A percentile compares a stretch with the other conserved stretches of the same genome.
Evolutionary conservation across 2,329 filamentous ascomycete genomes (phyloP).

Genomic region (Aplosporella prunicola): DNA sequence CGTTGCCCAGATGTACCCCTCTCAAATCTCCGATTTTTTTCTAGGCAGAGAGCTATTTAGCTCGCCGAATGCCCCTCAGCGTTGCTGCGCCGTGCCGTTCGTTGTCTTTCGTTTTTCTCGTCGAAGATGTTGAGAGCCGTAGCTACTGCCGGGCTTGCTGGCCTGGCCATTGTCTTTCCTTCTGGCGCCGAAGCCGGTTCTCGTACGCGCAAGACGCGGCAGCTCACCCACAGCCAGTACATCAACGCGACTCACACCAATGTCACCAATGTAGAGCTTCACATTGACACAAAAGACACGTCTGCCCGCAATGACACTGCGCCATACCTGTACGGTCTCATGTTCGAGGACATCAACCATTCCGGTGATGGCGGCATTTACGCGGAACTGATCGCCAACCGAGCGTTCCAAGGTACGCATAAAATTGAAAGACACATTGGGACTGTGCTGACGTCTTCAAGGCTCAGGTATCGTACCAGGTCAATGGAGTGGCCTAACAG

Average conservation of each 20-base stretch:
- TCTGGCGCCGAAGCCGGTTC: slow-evolving; percentile 1
- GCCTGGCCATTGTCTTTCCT: slow-evolving; percentile 7
- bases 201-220: background rate
- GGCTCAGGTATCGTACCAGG: slow-evolving; percentile 17
- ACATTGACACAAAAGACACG: slow-evolving; percentile 10
- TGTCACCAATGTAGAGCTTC: slow-evolving; percentile 6
- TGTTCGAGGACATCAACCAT: slow-evolving; percentile 51
- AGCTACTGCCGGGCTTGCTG: slow-evolving; percentile 3
- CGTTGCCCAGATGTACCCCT: no score
- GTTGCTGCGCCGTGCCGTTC: slow-evolving; percentile 1
- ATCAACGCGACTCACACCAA: slow-evolving; percentile 8
- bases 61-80: background rate
- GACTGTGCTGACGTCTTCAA: background rate
- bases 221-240: background rate
- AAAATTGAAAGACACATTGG: background rate
- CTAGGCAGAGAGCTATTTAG: slow-evolving; percentile 1
- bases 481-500: slow-evolving; percentile 15
- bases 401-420: slow-evolving; percentile 52
- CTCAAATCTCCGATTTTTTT: no score
- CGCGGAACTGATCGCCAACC: slow-evolving; percentile 60
- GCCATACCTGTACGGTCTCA: slow-evolving; percentile 12
- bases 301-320: slow-evolving; percentile 7
- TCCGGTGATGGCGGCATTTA: slow-evolving; percentile 66
- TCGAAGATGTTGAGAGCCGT: slow-evolving; percentile 3
- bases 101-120: background rate